Evolutionary conservation across 345 rosid genomes (phyloP).

Genomic region (Syzygium oleosum): DNA sequence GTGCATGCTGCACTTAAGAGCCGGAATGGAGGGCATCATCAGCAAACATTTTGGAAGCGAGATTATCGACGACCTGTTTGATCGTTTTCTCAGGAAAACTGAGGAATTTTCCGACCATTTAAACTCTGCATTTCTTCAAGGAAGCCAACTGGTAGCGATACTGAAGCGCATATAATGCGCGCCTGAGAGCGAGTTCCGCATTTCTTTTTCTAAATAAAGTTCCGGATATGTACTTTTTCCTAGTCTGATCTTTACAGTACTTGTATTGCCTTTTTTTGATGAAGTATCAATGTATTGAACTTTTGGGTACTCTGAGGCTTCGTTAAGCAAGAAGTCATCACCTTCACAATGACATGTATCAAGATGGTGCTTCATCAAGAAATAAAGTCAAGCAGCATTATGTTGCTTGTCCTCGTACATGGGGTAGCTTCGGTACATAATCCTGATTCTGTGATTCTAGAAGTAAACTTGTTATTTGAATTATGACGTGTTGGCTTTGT

Average conservation of each 20-base stretch:
- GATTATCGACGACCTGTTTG: constrained; percentile 9
- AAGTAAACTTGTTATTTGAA: not conserved
- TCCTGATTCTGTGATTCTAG: not conserved
- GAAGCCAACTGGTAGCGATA: not conserved
- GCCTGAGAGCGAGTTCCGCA: not conserved
- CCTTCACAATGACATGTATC: not conserved
- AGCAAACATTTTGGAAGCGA: constrained; percentile 14
- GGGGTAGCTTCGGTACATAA: not conserved
- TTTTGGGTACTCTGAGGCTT: not conserved
- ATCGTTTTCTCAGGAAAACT: not conserved
- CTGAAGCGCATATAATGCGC: constrained; percentile 2
- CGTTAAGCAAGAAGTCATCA: not conserved
- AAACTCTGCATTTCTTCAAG: not conserved
- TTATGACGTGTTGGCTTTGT: not conserved
- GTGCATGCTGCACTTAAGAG: not conserved
- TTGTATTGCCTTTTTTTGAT: not conserved
- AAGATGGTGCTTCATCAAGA: not conserved
- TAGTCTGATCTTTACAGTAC: not conserved
- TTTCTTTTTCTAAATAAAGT: not conserved
- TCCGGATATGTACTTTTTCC: not conserved
- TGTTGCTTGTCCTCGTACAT: not conserved
- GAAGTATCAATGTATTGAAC: not conserved
- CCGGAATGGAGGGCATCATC: constrained; percentile 10
- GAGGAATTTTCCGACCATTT: not conserved
- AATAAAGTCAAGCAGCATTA: not conserved